These are phyloP conservation scores for Vitis hybrid DNA, from an alignment of 177 flowering plant genomes.

Conservation along the genomic window DNA sequence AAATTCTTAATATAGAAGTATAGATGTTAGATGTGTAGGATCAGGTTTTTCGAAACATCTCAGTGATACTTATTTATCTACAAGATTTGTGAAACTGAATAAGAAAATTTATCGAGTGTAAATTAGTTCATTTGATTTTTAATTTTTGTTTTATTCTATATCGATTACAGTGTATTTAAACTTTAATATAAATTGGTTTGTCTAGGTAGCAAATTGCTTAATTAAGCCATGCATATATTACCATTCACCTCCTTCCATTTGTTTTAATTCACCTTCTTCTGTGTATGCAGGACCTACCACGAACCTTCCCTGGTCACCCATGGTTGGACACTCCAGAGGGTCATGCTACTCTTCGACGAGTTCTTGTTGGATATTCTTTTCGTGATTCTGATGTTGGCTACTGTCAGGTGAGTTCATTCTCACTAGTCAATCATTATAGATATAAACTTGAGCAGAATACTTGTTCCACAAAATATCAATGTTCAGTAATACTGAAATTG, in stretches of 20 bases:
- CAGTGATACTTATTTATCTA: neutral
- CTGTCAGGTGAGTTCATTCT: constrained; percentile 68
- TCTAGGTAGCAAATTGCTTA: neutral
- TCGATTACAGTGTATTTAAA: neutral
- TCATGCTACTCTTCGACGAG: constrained; percentile 91
- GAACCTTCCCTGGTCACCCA: constrained; percentile 98
- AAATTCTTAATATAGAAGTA: no score
- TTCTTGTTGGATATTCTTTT: constrained; percentile 91
- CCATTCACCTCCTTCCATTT: neutral
- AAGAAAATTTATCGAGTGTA: neutral
- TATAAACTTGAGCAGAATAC: no score
- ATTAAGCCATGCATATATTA: neutral
- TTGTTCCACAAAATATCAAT: no score
- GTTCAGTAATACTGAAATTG: no score
- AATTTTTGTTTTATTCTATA: neutral
- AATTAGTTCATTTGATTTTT: neutral
- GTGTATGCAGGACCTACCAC: constrained; percentile 73
- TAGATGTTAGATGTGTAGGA: no score
- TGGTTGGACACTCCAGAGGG: constrained; percentile 98
- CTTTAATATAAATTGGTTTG: neutral
- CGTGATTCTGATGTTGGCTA: constrained; percentile 98
- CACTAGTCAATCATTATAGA: neutral
- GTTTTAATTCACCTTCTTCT: constrained; percentile 8
- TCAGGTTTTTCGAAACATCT: no score
- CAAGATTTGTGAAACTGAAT: neutral